Evolutionary conservation across 805 yeast genomes (phyloP), one percentile per base, ranked within the genome.

Genomic region (Priceomyces medius): DNA sequence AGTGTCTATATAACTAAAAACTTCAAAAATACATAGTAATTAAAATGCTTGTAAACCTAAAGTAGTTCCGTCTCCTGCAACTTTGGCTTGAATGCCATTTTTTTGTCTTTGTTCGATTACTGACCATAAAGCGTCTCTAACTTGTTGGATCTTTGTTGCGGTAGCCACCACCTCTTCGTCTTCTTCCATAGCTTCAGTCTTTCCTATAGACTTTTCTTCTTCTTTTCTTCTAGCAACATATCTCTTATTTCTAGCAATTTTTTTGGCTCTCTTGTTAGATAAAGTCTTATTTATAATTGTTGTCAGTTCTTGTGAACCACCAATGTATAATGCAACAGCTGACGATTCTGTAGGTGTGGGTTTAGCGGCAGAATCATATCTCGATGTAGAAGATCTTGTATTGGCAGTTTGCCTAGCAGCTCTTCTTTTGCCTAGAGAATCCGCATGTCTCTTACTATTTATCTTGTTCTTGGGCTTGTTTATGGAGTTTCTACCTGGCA

Each of bases 401-500:
- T 78, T 71, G 20, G 68, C 62, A 35, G 61, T 46, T 8, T 42
- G 35, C 41, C 56, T 59, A 20, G 72, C 68, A 13, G 81, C 71
- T 63, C 88, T 73, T 58, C 76, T 81, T 53, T 69, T 73, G 18
- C 79, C 76, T 21, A 80, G 61, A 31, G 74, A 56, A 24, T 70
- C 61, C 34, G 76, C 71, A 60, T 77, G 82, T 38, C 72, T 71
- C 45, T 73, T 71, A 40, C 79, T 67, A 47, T 64, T 68, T 28
- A 79, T 63, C 46, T 76, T 74, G 51, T 76, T 77, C 59, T 82
- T 83, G 36, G 93, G 95, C 63, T 82, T 86, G 64, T 88, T 89
- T 50, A 88, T 73, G 33, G 88, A 79, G 71, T 86, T 88, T 65
- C 77, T 84, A 13, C 89, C 82, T 24, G 95, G 93, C 95, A 87